These are phyloP conservation scores for Irpex lacteus DNA, from an alignment of 1,284 basidiomycete genomes.

Conservation along the genomic window DNA sequence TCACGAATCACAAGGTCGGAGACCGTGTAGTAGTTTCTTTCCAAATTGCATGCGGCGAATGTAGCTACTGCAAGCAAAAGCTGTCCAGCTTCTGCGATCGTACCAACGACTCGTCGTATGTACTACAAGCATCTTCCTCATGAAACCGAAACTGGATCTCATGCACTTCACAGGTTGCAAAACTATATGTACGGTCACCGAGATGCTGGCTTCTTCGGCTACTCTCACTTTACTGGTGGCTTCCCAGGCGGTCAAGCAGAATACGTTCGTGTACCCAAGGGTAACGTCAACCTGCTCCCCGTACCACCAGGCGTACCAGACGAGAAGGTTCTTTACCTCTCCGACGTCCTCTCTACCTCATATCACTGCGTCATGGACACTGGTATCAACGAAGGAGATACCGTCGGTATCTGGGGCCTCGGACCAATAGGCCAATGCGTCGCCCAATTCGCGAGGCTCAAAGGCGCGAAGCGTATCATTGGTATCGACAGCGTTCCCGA, in stretches of 20 bases:
- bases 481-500: constrained; percentile 66
- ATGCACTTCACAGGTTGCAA: constrained; percentile 37
- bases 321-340: constrained; percentile 64
- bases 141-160: background rate
- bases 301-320: constrained; percentile 66
- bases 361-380: constrained; percentile 74
- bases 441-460: constrained; percentile 61
- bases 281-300: constrained; percentile 67
- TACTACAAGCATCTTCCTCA: background rate
- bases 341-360: constrained; percentile 72
- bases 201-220: constrained; percentile 75
- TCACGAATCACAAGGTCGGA: constrained; percentile 56
- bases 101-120: constrained; percentile 55
- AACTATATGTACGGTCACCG: constrained; percentile 68
- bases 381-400: constrained; percentile 42
- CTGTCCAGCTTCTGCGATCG: constrained; percentile 70
- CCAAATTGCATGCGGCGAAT: constrained; percentile 78
- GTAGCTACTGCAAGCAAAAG: constrained; percentile 71
- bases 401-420: constrained; percentile 33
- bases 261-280: constrained; percentile 68
- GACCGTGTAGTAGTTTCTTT: constrained; percentile 76
- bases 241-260: constrained; percentile 74
- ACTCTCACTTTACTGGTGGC: constrained; percentile 73
- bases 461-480: constrained; percentile 72
- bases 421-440: constrained; percentile 64